Evolutionary conservation across 192 early-diverging fungal species (phyloP).

Genomic region (Entomortierella lignicola): DNA sequence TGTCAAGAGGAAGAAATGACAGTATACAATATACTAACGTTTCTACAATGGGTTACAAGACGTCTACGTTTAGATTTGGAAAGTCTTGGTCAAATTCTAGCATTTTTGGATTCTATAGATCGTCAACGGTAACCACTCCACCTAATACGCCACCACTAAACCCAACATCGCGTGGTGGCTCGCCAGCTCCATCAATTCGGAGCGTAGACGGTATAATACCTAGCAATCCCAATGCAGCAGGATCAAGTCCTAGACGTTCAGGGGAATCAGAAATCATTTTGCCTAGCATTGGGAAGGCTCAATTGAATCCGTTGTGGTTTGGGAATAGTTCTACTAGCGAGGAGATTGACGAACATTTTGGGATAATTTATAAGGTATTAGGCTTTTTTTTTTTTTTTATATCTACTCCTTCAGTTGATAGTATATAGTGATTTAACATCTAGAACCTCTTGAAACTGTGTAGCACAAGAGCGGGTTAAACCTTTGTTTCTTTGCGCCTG

Average conservation of each 20-base stretch:
- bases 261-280: constrained; percentile 26
- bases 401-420: background rate
- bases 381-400: background rate
- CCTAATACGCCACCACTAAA: constrained; percentile 39
- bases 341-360: constrained; percentile 40
- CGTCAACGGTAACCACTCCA: constrained; percentile 27
- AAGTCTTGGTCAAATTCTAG: constrained; percentile 52
- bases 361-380: constrained; percentile 34
- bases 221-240: constrained; percentile 2
- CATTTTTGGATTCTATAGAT: constrained; percentile 49
- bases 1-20: too few species aligned
- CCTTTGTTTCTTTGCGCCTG: constrained; percentile 35
- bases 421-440: background rate
- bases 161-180: constrained; percentile 36
- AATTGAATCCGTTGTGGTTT: constrained; percentile 49
- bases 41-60: too few species aligned
- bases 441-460: background rate
- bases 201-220: constrained; percentile 32
- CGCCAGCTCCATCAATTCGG: constrained; percentile 46
- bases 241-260: constrained; percentile 39
- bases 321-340: constrained; percentile 28
- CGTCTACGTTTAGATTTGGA: constrained; percentile 49
- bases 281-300: constrained; percentile 27
- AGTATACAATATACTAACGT: too few species aligned
- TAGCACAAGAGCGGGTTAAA: constrained; percentile 50